Evolutionary conservation across 768 basidiomycete species (phyloP), one percentile per base, ranked within the genome.

Genomic region (Boletus rubescentipes): DNA sequence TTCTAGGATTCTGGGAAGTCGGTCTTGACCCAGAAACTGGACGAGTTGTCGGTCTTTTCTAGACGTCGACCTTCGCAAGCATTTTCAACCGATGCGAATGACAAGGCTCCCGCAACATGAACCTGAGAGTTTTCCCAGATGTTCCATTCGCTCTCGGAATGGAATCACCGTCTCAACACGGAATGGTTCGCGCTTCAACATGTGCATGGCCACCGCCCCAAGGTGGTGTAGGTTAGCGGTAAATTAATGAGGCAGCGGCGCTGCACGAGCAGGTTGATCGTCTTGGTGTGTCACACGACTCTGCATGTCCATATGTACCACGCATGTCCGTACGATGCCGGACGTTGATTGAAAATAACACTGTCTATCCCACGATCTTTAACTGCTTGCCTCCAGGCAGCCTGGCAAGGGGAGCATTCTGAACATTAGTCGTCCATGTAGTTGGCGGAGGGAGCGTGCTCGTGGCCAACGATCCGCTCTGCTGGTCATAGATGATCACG

Each of bases 21-120:
- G 88, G 83, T 30, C 79, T 93, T 15, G 88, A 92, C 68, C 77
- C 81, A 26, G 83, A 89, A 64, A 84, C 85, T 3, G 94, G 94
- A 49, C 79, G 84, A 38, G 91, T 93, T 42, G 77, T 92, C 54
- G 94, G 94, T 40, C 78, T 97, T 49, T 97, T 95, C 80, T 96
- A 67, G 54, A 40, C 18, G 37, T 11, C 39, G 26, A n/a, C 29
- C 26, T 48, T 40, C 32, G 30, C 18, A n/a, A 46, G 53, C 55
- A 49, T 60, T 61, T 49, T 60, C 57, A 63, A 69, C 54, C 49
- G 60, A 53, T 54, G 59, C 44, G 34, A 46, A 43, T 39, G 51
- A 46, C 39, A 16, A 36, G 32, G 31, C n/a, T 36, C 30, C 18
- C 21, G 44, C 48, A 51, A 40, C 21, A 34, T 42, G 35, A 44